Evolutionary conservation across 1,139 yeast species (phyloP), one percentile per base, ranked within the genome.

Genomic region (Geotrichum fermentans): DNA sequence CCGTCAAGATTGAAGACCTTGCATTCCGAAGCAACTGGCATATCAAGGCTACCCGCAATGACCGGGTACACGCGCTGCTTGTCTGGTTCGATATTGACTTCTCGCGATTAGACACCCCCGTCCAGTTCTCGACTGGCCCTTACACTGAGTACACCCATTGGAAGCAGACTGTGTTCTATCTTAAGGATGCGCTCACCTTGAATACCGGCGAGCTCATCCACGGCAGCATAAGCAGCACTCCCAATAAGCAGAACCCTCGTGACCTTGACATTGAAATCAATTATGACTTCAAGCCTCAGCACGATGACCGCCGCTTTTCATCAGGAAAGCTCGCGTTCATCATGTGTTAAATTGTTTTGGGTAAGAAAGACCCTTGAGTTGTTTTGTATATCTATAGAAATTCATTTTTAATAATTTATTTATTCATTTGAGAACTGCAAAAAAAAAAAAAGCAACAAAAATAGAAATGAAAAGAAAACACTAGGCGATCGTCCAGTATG

Each of bases 91-190:
- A 92, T 63, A 86, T 90, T 62, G 89, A 79, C 58, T 92, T 92
- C 77, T 86, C 88, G 51, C 63, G 63, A 39, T 61, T 70, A 51
- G 67, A 64, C 50, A 66, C 68, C 57, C 67, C 70, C 20, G 62
- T 70, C 51, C 57, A 58, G 33, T 72, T 73, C 58, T 69, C 75
- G 21, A 73, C 76, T 17, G 76, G 77, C 4, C 76, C 76, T 5
- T 70, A 68, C 44, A 72, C 74, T 26, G 66, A 64, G 49, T 69
- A 70, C 62, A 73, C 76, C 10, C 76, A 72, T 61, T 94, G 99
- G 99, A 94, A 92, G 68, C 98, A 92, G 72, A 86, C 97, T 17
- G 95, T 92, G 1, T 89, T 94, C 70, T 94, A 92, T 69, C 77
- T 92, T 66, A 81, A 79, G 61, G 88, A 87, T 61, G 95, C 86